These are phyloP conservation scores for Bothriochloa decipiens DNA, from an alignment of 176 grass and related monocot species.

Conservation along the genomic window DNA sequence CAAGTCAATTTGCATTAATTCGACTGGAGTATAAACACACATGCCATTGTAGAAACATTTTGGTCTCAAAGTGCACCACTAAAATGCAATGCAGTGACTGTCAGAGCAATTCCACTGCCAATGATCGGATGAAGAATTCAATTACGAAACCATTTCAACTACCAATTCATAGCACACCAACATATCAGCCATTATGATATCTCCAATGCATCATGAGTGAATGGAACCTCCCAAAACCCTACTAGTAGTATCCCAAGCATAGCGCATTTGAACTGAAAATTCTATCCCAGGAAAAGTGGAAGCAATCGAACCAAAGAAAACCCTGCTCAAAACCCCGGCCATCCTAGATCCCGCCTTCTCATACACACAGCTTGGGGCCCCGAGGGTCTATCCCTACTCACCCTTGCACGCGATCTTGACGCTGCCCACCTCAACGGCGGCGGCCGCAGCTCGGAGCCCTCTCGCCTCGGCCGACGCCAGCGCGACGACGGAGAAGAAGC, in stretches of 20 bases:
- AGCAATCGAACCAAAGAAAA: not conserved
- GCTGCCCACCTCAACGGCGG: conserved; percentile 71
- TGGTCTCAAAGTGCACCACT: not conserved
- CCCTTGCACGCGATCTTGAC: conserved; percentile 85
- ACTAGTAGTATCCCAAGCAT: not conserved
- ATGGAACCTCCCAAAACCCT: not conserved
- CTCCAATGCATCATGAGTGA: not conserved
- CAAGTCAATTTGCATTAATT: not conserved
- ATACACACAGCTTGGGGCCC: too few relatives aligned
- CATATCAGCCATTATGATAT: not conserved
- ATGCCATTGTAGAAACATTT: not conserved
- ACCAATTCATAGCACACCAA: not conserved
- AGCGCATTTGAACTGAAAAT: not conserved
- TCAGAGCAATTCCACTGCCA: not conserved
- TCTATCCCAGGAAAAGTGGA: not conserved
- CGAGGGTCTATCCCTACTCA: conserved; percentile 21
- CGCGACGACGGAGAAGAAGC: not conserved
- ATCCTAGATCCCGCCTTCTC: conserved; percentile 33
- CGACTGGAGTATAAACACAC: not conserved
- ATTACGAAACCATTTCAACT: not conserved
- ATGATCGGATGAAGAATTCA: not conserved
- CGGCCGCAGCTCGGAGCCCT: conserved; percentile 42
- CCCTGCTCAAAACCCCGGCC: not conserved
- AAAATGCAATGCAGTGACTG: not conserved
- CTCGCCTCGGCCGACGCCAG: conserved; percentile 25